Conservation (phyloP, 805 yeast species). For the Myxozyma neotropica region DNA sequence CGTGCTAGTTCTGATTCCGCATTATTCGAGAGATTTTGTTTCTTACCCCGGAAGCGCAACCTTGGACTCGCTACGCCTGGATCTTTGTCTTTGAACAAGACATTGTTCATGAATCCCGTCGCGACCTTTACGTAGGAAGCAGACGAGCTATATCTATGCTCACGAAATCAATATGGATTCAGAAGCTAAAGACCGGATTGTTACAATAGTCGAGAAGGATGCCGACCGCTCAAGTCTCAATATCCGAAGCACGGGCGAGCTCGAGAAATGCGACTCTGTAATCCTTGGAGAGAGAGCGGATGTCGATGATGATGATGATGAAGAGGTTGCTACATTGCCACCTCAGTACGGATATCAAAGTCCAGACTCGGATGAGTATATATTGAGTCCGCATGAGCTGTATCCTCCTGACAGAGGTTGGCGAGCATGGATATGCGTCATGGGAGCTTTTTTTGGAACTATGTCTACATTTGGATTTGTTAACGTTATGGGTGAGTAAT, state of each 20-base stretch:
- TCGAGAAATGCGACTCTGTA: background rate
- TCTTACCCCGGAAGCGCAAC: no score
- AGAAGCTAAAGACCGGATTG: no score
- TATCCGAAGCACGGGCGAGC: background rate
- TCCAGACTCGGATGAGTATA: slow-evolving; percentile 11
- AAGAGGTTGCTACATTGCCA: slow-evolving; percentile 1
- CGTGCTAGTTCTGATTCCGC: no score
- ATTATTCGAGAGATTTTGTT: no score
- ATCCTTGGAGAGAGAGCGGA: background rate
- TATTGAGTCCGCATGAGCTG: slow-evolving; percentile 13
- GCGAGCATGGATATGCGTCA: slow-evolving; percentile 53
- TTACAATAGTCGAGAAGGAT: background rate
- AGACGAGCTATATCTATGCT: no score
- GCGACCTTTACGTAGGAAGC: no score
- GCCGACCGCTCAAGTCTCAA: background rate
- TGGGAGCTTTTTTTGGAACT: slow-evolving; percentile 60
- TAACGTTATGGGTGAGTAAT: slow-evolving; percentile 30
- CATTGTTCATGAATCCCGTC: no score
- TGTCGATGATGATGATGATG: background rate
- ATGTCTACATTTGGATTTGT: slow-evolving; percentile 59
- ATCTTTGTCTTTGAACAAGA: no score
- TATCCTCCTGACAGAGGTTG: slow-evolving; percentile 16
- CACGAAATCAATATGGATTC: no score
- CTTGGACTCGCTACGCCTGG: no score
- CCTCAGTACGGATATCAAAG: slow-evolving; percentile 9